These are phyloP conservation scores for Cryptococcus jaspeensis DNA, from an alignment of 1,284 basidiomycete species.

Conservation along the genomic window DNA sequence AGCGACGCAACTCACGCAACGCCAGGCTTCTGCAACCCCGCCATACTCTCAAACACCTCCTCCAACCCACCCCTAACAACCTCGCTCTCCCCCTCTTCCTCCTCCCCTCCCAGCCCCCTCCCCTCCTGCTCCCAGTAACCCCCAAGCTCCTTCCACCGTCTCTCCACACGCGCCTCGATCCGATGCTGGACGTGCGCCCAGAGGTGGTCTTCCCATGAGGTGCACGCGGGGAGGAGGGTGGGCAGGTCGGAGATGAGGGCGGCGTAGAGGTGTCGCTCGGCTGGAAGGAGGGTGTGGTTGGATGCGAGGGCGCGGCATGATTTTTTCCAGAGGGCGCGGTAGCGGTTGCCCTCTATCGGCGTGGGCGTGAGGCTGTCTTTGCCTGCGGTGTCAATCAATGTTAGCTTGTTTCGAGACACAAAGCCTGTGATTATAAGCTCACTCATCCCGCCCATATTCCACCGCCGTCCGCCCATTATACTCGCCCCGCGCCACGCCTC, in stretches of 20 bases:
- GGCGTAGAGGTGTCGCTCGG: conserved; percentile 83
- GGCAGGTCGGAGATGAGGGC: conserved; percentile 79
- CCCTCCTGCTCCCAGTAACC: conserved; percentile 51
- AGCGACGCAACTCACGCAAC: conserved; percentile 38
- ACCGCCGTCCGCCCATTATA: conserved; percentile 51
- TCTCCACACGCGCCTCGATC: conserved; percentile 62
- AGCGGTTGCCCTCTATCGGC: conserved; percentile 61
- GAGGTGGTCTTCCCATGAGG: conserved; percentile 90
- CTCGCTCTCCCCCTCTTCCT: conserved; percentile 27
- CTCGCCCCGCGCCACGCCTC: conserved; percentile 73
- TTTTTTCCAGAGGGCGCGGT: conserved; percentile 78
- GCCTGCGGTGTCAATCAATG: background rate
- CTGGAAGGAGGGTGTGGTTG: conserved; percentile 65
- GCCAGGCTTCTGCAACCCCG: conserved; percentile 30
- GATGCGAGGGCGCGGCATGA: conserved; percentile 74
- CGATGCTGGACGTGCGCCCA: conserved; percentile 88
- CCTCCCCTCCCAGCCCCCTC: conserved; percentile 28
- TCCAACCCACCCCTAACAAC: conserved; percentile 38
- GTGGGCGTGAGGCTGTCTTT: conserved; percentile 12
- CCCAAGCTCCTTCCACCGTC: conserved; percentile 43
- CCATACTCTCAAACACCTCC: conserved; percentile 47
- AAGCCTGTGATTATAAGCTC: conserved; percentile 9
- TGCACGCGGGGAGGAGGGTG: conserved; percentile 71
- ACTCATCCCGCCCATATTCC: conserved; percentile 47
- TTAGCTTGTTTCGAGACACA: background rate